These are phyloP conservation scores for Leptodermis oblonga DNA, from an alignment of 257 asterid genomes.

Conservation along the genomic window DNA sequence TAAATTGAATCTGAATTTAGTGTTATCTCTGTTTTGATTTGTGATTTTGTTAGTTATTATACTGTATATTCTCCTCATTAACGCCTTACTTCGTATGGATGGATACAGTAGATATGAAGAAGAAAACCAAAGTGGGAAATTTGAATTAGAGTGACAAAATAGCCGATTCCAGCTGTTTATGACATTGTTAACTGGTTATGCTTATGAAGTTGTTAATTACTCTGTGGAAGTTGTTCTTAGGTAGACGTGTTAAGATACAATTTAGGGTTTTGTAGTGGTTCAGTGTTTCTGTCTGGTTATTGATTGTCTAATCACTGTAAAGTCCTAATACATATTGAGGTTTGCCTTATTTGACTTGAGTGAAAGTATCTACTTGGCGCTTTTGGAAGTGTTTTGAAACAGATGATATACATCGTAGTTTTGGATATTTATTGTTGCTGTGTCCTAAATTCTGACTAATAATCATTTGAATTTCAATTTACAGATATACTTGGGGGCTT, in stretches of 20 bases:
- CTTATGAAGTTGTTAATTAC: no score
- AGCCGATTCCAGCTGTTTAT: not conserved
- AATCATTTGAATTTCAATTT: slow-evolving; percentile 1
- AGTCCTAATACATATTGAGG: not conserved
- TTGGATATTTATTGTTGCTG: not conserved
- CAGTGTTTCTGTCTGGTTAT: not conserved
- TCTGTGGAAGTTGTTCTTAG: not conserved
- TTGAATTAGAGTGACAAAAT: not conserved
- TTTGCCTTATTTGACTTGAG: not conserved
- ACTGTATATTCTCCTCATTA: not conserved
- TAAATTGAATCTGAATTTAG: not conserved
- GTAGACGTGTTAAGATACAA: not conserved
- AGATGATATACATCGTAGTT: not conserved
- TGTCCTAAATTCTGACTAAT: not conserved
- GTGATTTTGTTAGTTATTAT: not conserved
- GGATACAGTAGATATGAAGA: not conserved
- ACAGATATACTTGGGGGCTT: slow-evolving; percentile 97
- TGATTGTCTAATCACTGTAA: not conserved
- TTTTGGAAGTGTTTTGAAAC: not conserved
- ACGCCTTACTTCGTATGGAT: not conserved
- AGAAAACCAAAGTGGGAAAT: not conserved
- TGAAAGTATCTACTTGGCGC: not conserved
- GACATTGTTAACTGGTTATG: not conserved
- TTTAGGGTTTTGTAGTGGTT: not conserved
- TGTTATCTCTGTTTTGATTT: not conserved